phyloP scores from a whole-genome alignment of 805 yeast genomes.

The Kodamaea kaohsiungensis region DNA sequence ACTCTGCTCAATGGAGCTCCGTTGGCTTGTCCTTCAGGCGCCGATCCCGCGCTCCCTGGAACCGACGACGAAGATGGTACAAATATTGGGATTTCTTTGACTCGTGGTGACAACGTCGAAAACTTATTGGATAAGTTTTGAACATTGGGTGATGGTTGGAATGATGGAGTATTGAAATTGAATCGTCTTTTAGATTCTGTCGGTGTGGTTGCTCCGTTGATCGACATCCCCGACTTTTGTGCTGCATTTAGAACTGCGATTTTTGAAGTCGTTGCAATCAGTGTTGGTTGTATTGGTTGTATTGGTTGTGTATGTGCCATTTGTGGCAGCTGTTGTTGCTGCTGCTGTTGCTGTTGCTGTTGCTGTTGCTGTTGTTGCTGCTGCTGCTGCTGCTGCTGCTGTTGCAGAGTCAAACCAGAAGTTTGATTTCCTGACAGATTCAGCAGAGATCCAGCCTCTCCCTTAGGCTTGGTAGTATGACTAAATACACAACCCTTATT shows the following conservation, averaged over 20 bases:
- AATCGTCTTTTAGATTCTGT: constrained; percentile 32
- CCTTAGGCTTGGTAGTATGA: constrained; percentile 48
- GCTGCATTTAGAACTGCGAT: constrained; percentile 11
- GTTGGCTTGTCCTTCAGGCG: not conserved
- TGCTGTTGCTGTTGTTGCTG: not conserved
- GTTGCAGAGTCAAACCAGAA: not conserved
- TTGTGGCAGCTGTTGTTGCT: constrained; percentile 2
- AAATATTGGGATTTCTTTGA: constrained; percentile 49
- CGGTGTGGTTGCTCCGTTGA: constrained; percentile 3
- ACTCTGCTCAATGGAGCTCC: not conserved
- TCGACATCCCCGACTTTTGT: constrained; percentile 6
- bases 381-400: not conserved
- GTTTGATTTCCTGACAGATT: not conserved
- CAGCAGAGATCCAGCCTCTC: not conserved
- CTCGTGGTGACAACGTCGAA: constrained; percentile 48
- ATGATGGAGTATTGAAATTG: constrained; percentile 44
- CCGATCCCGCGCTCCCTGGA: not conserved
- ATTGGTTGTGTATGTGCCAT: not conserved
- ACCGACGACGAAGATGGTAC: constrained; percentile 40
- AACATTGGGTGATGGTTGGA: constrained; percentile 39
- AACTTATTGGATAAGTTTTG: constrained; percentile 36
- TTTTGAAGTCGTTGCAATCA: constrained; percentile 7
- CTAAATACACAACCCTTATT: constrained; percentile 85
- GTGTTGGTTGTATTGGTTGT: not conserved
- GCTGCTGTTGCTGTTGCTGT: not conserved